These are phyloP conservation scores for Eimeria tenella DNA, from an alignment of 169 alveolate species.

Conservation along the genomic window DNA sequence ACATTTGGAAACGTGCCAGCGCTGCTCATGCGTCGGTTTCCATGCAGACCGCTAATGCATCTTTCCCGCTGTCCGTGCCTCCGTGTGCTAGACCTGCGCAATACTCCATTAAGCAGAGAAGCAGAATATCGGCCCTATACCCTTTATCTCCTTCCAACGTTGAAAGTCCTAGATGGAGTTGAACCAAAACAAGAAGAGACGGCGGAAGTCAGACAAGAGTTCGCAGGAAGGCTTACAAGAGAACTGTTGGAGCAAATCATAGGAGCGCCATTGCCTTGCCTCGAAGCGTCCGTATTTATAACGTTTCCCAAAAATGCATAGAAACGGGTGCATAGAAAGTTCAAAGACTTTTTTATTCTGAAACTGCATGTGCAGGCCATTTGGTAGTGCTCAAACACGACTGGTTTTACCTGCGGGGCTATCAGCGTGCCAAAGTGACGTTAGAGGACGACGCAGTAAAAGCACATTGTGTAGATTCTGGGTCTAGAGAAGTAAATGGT, in stretches of 20 bases:
- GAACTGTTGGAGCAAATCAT: constrained; percentile 75
- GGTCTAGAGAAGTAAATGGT: no score
- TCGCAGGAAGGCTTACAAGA: constrained; percentile 73
- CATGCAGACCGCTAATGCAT: constrained; percentile 63
- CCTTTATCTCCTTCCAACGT: constrained; percentile 51
- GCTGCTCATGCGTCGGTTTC: background rate
- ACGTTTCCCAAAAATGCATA: no score
- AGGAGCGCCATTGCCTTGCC: constrained; percentile 69
- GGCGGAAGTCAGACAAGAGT: constrained; percentile 41
- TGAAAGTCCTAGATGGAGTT: constrained; percentile 71
- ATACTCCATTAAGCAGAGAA: constrained; percentile 47
- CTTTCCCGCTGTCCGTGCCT: constrained; percentile 54
- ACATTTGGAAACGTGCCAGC: no score
- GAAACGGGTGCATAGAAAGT: no score
- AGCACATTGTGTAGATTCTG: no score
- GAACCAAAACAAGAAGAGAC: constrained; percentile 39
- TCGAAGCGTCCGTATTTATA: constrained; percentile 39
- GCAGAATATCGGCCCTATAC: constrained; percentile 75
- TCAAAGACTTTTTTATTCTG: no score
- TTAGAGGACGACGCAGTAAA: no score
- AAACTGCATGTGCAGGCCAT: no score
- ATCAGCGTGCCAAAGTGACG: no score
- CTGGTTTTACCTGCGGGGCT: no score
- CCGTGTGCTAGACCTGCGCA: constrained; percentile 70
- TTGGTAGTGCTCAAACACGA: no score